Base-by-base conservation (phyloP, 2,329 filamentous ascomycete species). In the Ophiocordyceps australis region DNA sequence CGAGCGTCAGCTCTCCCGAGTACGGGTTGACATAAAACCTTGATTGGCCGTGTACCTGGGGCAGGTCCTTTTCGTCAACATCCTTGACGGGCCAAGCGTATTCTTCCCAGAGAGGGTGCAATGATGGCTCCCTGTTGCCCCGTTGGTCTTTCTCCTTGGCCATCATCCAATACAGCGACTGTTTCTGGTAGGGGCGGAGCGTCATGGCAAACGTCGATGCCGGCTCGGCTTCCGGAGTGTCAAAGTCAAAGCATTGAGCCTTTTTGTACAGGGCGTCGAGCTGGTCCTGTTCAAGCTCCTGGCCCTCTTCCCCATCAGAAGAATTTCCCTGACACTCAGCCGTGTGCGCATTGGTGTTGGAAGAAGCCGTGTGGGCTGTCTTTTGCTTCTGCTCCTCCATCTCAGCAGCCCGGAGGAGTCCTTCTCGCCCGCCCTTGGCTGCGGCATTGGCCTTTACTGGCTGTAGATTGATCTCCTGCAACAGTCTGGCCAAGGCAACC, bases 21-120 rank as follows among this genome's bases (percentile, higher is more conserved):
- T 98, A 98, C 0, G 86, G 86, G 39, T 98, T 98, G 39, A 95
- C 76, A 38, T 94, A 98, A 41, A 98, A 98, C 31, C 66, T 70
- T 7, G 67, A 50, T 37, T 83, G 72, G 3, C 63, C 68, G 8
- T 68, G 55, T 7, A 89, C 59, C 12, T 45, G 42, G 0, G 76
- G 73, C 9, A 94, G 43, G 5, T 76, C 67, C 22, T 78, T 69
- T 36, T 89, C 85, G 36, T 95, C 79, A 20, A 78, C 74, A 49
- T 98, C 89, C 43, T 85, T 83, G 1, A 58, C 57, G 0, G 89
- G 89, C 83, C 85, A 98, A 3, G 55, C 47, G 39, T 98, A 98
- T 44, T 95, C 81, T 50, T 98, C 89, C 89, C 89, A 98, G 1
- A 98, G 50, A 1, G 89, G 89, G 49, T 98, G 85, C 81, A 98